Evolutionary conservation across 441 rosid genomes (phyloP).

Genomic region (Euphorbia corollata): DNA sequence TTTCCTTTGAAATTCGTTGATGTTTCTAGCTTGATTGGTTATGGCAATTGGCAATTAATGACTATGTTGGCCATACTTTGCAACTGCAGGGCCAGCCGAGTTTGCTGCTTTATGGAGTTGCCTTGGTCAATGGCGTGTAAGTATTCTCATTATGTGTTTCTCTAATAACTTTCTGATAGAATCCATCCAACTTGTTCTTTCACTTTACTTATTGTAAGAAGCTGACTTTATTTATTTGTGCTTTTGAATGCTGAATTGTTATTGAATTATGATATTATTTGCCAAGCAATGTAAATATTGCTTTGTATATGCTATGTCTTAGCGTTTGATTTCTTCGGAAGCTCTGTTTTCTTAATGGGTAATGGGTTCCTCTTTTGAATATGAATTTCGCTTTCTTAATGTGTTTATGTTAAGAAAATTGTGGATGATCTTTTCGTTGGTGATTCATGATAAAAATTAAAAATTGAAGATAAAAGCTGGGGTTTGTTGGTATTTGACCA

Average conservation of each 20-base stretch:
- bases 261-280: no score
- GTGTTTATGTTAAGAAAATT: no score
- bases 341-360: no score
- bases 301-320: no score
- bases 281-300: no score
- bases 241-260: no score
- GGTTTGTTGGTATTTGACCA: background rate
- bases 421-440: no score
- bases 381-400: no score
- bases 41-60: background rate
- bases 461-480: background rate
- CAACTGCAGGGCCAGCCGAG: conserved; percentile 45
- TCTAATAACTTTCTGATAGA: background rate
- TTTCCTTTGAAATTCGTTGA: background rate
- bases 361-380: no score
- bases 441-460: no score
- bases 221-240: background rate
- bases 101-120: conserved; percentile 58
- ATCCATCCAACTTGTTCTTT: background rate
- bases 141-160: conserved; percentile 18
- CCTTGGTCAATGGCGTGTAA: conserved; percentile 65
- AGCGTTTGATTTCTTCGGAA: no score
- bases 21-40: background rate
- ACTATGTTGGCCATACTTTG: conserved; percentile 7
- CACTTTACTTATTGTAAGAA: background rate